Conservation (phyloP, 805 yeast species). For the Wickerhamomyces silvicola region DNA sequence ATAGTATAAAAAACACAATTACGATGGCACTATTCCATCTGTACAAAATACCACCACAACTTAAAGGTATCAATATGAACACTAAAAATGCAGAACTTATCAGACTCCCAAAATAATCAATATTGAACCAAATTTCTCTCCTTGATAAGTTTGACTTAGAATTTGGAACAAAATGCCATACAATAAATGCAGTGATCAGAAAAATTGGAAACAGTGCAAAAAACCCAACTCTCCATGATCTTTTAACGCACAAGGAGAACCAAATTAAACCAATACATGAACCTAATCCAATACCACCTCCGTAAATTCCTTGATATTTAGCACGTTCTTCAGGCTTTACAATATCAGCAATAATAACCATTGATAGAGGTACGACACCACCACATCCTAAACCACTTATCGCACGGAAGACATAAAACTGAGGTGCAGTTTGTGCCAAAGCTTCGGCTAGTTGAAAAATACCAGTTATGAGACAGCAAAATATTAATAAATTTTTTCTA, state of each 20-base stretch:
- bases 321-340: conserved; percentile 50
- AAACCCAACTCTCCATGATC: too few species aligned
- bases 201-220: too few species aligned
- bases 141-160: conserved; percentile 23
- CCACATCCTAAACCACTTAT: conserved; percentile 45
- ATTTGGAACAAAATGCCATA: conserved; percentile 33
- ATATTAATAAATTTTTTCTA: too few species aligned
- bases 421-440: too few species aligned
- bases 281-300: conserved; percentile 45
- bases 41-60: conserved; percentile 50
- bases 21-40: conserved; percentile 37
- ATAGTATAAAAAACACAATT: conserved; percentile 27
- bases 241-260: too few species aligned
- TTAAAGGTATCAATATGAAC: conserved; percentile 42
- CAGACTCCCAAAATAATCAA: conserved; percentile 46
- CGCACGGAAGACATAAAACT: too few species aligned
- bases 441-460: too few species aligned
- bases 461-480: too few species aligned
- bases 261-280: conserved; percentile 35
- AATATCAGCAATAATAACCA: conserved; percentile 49
- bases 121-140: conserved; percentile 34
- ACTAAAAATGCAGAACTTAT: conserved; percentile 40
- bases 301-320: conserved; percentile 49
- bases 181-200: too few species aligned
- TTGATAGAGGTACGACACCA: conserved; percentile 42